A percentile compares a stretch with the other conserved stretches of the same genome.
Conservation (phyloP, 2,329 filamentous ascomycete species). For the Penicillium occitanis region DNA sequence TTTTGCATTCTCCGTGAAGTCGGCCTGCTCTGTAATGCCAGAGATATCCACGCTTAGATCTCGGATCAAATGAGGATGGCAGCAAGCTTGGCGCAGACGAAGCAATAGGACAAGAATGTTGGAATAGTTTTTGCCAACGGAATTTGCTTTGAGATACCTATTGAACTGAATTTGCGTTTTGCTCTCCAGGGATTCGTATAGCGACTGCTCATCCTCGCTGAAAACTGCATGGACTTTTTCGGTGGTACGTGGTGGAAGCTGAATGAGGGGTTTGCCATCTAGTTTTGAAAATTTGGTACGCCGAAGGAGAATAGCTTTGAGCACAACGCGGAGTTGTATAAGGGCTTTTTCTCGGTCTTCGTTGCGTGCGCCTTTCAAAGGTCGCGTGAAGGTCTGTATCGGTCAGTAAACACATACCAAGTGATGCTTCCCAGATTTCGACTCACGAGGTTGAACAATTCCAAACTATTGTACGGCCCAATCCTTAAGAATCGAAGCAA, state of each 20-base stretch:
- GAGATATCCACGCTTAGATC: constrained; percentile 59
- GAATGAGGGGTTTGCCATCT: constrained; percentile 74
- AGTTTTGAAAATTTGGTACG: constrained; percentile 77
- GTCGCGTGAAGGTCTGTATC: constrained; percentile 52
- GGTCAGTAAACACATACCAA: constrained; percentile 18
- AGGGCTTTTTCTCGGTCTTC: constrained; percentile 55
- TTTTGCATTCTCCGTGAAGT: constrained; percentile 64
- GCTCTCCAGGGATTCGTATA: constrained; percentile 67
- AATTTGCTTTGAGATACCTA: constrained; percentile 68
- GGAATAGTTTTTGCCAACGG: constrained; percentile 71
- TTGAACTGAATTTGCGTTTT: constrained; percentile 71
- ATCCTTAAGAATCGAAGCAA: constrained; percentile 76
- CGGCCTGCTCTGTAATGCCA: constrained; percentile 51
- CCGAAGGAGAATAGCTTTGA: constrained; percentile 78
- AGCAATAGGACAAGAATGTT: constrained; percentile 77
- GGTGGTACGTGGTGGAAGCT: constrained; percentile 65
- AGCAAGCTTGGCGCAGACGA: constrained; percentile 76
- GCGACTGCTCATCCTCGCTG: constrained; percentile 61
- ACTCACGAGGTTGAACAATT: constrained; percentile 60
- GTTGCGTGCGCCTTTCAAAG: constrained; percentile 45
- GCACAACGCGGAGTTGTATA: constrained; percentile 68
- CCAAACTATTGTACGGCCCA: constrained; percentile 67
- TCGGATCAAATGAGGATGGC: constrained; percentile 70
- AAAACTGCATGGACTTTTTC: constrained; percentile 65
- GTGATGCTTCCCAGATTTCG: background rate